Base-by-base conservation (phyloP, 164 flowering plant genomes). In the Piper longum region DNA sequence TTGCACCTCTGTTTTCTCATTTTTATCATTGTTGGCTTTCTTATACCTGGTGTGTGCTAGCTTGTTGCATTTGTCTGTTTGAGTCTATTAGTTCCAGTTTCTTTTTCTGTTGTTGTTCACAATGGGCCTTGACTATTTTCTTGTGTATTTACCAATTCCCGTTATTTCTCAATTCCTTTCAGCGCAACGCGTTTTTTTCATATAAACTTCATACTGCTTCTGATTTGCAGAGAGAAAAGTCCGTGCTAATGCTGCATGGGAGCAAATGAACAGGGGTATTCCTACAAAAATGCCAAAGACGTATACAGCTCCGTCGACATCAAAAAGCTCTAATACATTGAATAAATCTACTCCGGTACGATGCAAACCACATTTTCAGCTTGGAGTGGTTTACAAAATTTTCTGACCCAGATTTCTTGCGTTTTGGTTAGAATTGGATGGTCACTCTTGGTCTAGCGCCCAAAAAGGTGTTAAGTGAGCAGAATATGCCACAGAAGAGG, bases 221-320 rank as follows among this genome's bases (percentile, higher is more conserved):
- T 61, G 26, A 18, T 61, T 71, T 60, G 41, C 76, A 88, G 98
- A 82, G 61, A 76, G 77, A 66, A 85, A 82, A 78, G 81, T 86
- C 42, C 81, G 85, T 59, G 88, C 87, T 2, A 79, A 88, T 72
- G 86, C 90, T 52, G 67, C 81, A 72, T 93, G 98, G 98, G 86
- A 93, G 75, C 80, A 83, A 69, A 88, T 92, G 96, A 83, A 84
- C 61, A 79, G 81, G 72, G 87, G 86, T 16, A 63, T 75, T 4
- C 73, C 91, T 59, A 43, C 44, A 18, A 82, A 77, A 67, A 71
- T 70, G 51, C 76, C 81, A 18, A 74, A 73, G 36, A 70, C 77
- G 39, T 68, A 79, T 51, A 41, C 75, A 26, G 70, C 65, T 59
- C 81, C 77, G 67, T 55, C 70, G 43, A 69, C 45, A 54, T 68